Evolutionary conservation across 2,329 filamentous ascomycete species (phyloP), one percentile per base, ranked within the genome.

Genomic region (Leptoxyphium fumago): DNA sequence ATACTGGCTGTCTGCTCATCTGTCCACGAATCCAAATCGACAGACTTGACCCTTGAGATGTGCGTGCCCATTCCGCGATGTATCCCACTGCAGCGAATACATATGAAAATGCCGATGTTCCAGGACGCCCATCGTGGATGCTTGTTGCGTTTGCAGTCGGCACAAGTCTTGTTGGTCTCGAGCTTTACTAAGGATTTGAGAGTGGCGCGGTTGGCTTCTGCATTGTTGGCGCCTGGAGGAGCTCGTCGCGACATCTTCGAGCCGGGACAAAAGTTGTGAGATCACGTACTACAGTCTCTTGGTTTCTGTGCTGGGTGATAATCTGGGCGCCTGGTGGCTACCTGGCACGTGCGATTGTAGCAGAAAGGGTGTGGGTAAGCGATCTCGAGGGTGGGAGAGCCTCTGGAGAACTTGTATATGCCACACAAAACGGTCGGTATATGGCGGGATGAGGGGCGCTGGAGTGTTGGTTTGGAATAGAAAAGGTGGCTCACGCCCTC

Each of bases 61-160:
- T 98, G 91, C 49, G 89, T 96, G 58, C 91, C 91, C 88, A 98
- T 96, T 54, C 89, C 87, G 60, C 91, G 84, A 68, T 98, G 91
- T 60, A 98, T 94, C 59, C 93, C 93, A 14, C 91, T 98, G 68
- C 91, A 98, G 61, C 70, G 71, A 63, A 98, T 98, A 72, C 91
- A 98, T 59, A 98, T 73, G 62, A 98, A 98, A 60, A 98, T 80
- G 56, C 91, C 91, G 44, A 98, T 69, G 63, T 98, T 98, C 91
- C 91, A 98, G 61, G 87, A 95, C 29, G 91, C 91, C 91, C 91
- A 98, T 82, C 91, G 78, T 48, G 91, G 91, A 69, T 95, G 91
- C 66, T 96, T 98, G 72, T 96, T 98, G 64, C 83, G 80, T 73
- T 98, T 98, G 77, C 91, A 98, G 66, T 98, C 91, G 48, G 89